Evolutionary conservation across 1,284 basidiomycete species (phyloP), one percentile per base, ranked within the genome.

Genomic region (Meripilus lineatus): DNA sequence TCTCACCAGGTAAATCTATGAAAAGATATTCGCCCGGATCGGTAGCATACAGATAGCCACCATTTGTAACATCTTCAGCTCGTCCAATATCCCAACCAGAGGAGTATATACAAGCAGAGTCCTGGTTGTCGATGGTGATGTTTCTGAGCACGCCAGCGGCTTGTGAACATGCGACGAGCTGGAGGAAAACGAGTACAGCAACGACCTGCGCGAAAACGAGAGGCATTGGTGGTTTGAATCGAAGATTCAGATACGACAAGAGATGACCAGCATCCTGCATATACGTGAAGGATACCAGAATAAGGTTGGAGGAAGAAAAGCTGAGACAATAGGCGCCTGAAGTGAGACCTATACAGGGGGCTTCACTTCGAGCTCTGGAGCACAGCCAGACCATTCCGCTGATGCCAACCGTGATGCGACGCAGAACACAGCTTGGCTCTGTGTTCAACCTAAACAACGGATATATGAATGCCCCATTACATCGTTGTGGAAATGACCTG

Each of bases 241-340:
- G n/a, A n/a, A n/a, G n/a, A n/a, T n/a, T n/a, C n/a, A n/a, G n/a
- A n/a, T n/a, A n/a, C n/a, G 10, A 6, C 15, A 25, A 23, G 45
- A 42, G 47, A 54, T 55, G 54, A 42, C 52, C 58, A 59, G 58
- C 58, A 59, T 58, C 50, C 51, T 53, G 50, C 23, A 37, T 8
- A 40, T 33, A 32, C 42, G 22, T 20, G 41, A 47, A 44, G 50
- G 44, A 32, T 25, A 33, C 41, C 40, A 44, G 38, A 13, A 24
- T 41, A 49, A 33, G 30, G 45, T 40, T 32, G 37, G 41, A 42
- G 36, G 14, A n/a, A 15, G 21, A 33, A 30, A 30, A 41, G 17
- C 10, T 11, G 20, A 39, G 38, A 26, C 14, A 23, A 7, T 6
- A 39, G 6, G 5, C 7, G 36, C n/a, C 7, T 15, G 33, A 35